These are phyloP conservation scores for Moringa oleifera DNA, from an alignment of 345 rosid genomes.

Conservation along the genomic window DNA sequence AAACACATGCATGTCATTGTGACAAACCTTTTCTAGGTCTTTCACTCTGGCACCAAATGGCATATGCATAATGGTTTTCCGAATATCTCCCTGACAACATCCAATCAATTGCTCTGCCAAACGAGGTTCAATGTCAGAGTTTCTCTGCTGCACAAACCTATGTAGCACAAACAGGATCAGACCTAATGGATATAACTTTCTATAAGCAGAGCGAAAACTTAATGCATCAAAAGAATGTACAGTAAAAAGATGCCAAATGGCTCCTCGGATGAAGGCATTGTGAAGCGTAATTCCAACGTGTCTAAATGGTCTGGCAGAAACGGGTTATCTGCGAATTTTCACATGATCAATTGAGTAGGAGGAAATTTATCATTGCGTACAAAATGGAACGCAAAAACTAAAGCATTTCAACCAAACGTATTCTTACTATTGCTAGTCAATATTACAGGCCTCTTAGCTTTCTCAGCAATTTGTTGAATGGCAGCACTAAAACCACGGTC, in stretches of 20 bases:
- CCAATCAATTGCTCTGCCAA: slow-evolving; percentile 45
- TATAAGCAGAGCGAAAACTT: slow-evolving; percentile 11
- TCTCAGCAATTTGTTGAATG: slow-evolving; percentile 80
- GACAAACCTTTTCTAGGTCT: slow-evolving; percentile 46
- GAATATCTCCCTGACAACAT: slow-evolving; percentile 62
- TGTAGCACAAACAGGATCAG: slow-evolving; percentile 14
- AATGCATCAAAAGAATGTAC: slow-evolving; percentile 32
- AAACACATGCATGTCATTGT: slow-evolving; percentile 7
- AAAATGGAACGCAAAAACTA: slow-evolving; percentile 2
- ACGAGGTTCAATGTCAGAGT: slow-evolving; percentile 41
- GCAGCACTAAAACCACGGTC: slow-evolving; percentile 89
- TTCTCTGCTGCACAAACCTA: slow-evolving; percentile 82
- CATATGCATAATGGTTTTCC: slow-evolving; percentile 72
- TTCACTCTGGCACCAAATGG: slow-evolving; percentile 86
- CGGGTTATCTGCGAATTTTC: slow-evolving; percentile 52
- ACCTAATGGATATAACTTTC: slow-evolving; percentile 8
- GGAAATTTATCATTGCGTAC: slow-evolving; percentile 6
- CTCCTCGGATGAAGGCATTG: slow-evolving; percentile 48
- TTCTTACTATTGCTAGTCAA: slow-evolving; percentile 81
- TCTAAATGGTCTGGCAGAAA: slow-evolving; percentile 65
- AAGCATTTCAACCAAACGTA: slow-evolving; percentile 13
- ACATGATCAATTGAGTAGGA: slow-evolving; percentile 16
- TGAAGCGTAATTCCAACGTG: slow-evolving; percentile 57
- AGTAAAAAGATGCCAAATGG: slow-evolving; percentile 43
- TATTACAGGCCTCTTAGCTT: slow-evolving; percentile 84